These are phyloP conservation scores for Botrytis fragariae DNA, from an alignment of 2,329 filamentous ascomycete genomes.

Conservation along the genomic window DNA sequence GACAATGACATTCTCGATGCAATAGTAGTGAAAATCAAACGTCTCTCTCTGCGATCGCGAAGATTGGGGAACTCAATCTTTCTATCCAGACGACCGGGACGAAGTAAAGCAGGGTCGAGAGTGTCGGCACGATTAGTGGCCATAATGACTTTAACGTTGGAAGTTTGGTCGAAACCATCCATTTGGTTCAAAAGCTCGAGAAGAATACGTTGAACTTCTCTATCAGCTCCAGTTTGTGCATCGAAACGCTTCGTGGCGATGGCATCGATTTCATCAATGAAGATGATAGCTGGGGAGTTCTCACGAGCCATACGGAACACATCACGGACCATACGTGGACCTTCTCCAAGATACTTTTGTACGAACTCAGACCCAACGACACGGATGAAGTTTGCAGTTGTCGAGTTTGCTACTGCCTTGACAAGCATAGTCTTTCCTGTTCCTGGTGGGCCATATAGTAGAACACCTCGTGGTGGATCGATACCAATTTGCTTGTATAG, in stretches of 20 bases:
- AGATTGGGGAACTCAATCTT: conserved; percentile 99
- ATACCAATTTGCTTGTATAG: conserved; percentile 99
- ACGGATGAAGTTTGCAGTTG: conserved; percentile 95
- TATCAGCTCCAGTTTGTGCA: conserved; percentile 94
- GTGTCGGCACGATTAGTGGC: conserved; percentile 98
- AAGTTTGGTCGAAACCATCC: conserved; percentile 98
- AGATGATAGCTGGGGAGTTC: conserved; percentile 97
- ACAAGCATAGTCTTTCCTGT: conserved; percentile 97
- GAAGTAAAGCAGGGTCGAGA: conserved; percentile 88
- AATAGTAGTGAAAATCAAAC: conserved; percentile 97
- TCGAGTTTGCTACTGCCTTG: conserved; percentile 97
- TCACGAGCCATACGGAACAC: conserved; percentile 99
- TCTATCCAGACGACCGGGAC: conserved; percentile 90
- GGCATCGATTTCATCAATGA: conserved; percentile 98
- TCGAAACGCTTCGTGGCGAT: conserved; percentile 99
- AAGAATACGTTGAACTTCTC: conserved; percentile 97
- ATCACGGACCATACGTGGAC: conserved; percentile 97
- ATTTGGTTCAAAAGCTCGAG: conserved; percentile 98
- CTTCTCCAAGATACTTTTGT: conserved; percentile 97
- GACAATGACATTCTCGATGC: conserved; percentile 95
- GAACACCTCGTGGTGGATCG: conserved; percentile 91
- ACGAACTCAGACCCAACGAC: conserved; percentile 98
- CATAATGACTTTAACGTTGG: conserved; percentile 99
- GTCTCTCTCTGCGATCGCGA: conserved; percentile 87
- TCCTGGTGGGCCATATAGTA: conserved; percentile 93